Evolutionary conservation across 2,329 filamentous ascomycete species (phyloP).

Genomic region (Emmonsiellopsis sp.): DNA sequence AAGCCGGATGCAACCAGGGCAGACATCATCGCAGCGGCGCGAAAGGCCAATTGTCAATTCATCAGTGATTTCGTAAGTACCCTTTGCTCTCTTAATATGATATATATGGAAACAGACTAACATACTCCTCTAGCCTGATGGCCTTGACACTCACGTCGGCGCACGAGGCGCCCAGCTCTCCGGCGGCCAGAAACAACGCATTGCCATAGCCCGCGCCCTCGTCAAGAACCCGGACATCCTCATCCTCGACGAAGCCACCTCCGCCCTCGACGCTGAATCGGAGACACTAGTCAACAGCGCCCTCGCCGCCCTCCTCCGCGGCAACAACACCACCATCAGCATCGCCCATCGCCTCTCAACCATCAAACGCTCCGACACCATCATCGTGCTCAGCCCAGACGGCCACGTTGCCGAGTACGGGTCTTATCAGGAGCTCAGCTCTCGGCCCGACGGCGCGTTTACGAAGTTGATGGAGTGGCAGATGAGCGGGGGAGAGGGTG

Average conservation of each 20-base stretch:
- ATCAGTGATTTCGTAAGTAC: slow-evolving; percentile 74
- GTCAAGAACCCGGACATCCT: slow-evolving; percentile 95
- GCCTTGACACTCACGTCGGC: slow-evolving; percentile 87
- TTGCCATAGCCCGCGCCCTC: slow-evolving; percentile 88
- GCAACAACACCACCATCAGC: slow-evolving; percentile 91
- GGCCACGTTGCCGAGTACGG: slow-evolving; percentile 88
- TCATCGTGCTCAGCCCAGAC: slow-evolving; percentile 81
- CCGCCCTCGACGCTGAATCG: slow-evolving; percentile 88
- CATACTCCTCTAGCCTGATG: slow-evolving; percentile 55
- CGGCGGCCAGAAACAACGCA: slow-evolving; percentile 94
- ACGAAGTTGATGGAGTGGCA: slow-evolving; percentile 98
- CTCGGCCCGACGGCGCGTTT: slow-evolving; percentile 70
- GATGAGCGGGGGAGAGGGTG: slow-evolving; percentile 68
- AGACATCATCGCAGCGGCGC: slow-evolving; percentile 78
- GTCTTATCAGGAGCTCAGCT: slow-evolving; percentile 66
- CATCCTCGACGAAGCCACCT: slow-evolving; percentile 93
- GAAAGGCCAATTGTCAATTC: slow-evolving; percentile 91
- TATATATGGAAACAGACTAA: background rate
- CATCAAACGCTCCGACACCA: slow-evolving; percentile 89
- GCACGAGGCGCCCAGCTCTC: slow-evolving; percentile 87
- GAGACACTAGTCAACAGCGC: slow-evolving; percentile 95
- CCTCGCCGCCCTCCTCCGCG: slow-evolving; percentile 66
- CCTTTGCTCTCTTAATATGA: background rate
- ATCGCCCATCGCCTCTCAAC: slow-evolving; percentile 94
- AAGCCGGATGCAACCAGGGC: slow-evolving; percentile 65